Evolutionary conservation across 108 stramenopile species (phyloP), one percentile per base, ranked within the genome.

Genomic region (Fistulifera solaris): DNA sequence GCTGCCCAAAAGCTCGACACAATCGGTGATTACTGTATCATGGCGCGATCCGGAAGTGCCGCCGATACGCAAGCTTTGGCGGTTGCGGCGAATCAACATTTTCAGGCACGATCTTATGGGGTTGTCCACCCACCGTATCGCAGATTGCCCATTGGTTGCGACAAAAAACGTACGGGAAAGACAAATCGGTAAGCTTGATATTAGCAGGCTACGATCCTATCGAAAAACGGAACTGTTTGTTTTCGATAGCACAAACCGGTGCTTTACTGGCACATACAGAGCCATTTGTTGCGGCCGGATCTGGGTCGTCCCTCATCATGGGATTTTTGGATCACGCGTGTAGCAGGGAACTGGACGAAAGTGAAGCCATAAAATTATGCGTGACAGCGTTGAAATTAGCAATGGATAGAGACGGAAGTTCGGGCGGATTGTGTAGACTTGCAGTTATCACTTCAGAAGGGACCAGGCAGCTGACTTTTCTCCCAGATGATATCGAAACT

Each of bases 11-110:
- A 92, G 49, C 62, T 87, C 18, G 54, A 58, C 35, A 13, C 24
- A 17, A 25, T 57, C 2, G 40, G 63, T 25, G 26, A 58, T 35
- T 75, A 78, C n/a, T 84, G 79, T 64, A 73, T 82, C 27, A 58
- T 92, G 22, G 80, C 80, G 45, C 78, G 89, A 39, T 85, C 83
- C 6, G 89, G 89, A 6, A 85, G 83, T 66, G 85, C 89, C 6
- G 85, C 89, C 24, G 85, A 92, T 66, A 92, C 89, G 0, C 89
- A 92, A 59, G 61, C 56, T 48, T 59, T 92, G 38, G 71, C 80
- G 5, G 53, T 64, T 14, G 38, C 62, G 10, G 62, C 79, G 2
- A 56, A 63, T 27, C 43, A 58, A 16, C 66, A 78, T 21, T 66
- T 85, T 47, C 68, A 48, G 27, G 56, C 67, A 47, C 66, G 77